phyloP scores from a whole-genome alignment of 345 rosid genomes.

The Passiflora organensis region DNA sequence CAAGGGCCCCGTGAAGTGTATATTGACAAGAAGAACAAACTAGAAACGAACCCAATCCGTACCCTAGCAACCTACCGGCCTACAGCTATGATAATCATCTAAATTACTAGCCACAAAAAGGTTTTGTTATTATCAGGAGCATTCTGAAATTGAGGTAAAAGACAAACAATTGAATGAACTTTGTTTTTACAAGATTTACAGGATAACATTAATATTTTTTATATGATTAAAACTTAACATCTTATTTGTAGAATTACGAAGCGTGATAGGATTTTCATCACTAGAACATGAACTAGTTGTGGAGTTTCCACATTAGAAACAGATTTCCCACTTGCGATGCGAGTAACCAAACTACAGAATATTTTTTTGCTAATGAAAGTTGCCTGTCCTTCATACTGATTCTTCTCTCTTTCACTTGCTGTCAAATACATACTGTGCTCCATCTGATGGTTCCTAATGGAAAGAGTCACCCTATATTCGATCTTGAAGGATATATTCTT shows the following conservation, averaged over 20 bases:
- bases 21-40: conserved; percentile 2
- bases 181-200: too few species aligned
- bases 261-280: too few species aligned
- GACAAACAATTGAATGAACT: too few species aligned
- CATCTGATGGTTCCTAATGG: conserved; percentile 46
- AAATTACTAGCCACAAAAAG: neutral
- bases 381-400: conserved; percentile 31
- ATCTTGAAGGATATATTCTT: conserved; percentile 40
- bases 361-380: neutral
- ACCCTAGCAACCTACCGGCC: too few species aligned
- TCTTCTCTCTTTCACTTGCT: conserved; percentile 27
- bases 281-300: too few species aligned
- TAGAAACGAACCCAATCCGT: neutral
- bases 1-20: conserved; percentile 28
- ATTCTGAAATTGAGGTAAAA: too few species aligned
- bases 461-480: conserved; percentile 44
- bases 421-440: conserved; percentile 9
- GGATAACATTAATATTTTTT: too few species aligned
- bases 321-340: too few species aligned
- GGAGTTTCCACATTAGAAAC: too few species aligned
- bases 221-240: too few species aligned
- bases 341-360: too few species aligned
- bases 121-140: conserved; percentile 11
- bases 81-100: neutral
- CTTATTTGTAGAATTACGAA: too few species aligned